phyloP scores from a whole-genome alignment of 1,284 basidiomycete genomes.

The Trichosporon asahii region DNA sequence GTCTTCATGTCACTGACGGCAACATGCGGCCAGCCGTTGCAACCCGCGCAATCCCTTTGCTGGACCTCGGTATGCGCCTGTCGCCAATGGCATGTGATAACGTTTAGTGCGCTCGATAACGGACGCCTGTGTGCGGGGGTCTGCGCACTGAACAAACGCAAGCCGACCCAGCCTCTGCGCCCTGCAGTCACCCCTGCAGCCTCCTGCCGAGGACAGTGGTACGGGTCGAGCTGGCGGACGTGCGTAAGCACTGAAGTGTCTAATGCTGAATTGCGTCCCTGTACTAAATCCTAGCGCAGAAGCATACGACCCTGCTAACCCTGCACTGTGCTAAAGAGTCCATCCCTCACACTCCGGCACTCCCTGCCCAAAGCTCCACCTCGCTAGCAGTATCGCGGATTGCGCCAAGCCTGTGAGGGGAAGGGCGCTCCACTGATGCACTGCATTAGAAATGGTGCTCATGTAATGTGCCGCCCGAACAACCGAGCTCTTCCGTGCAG shows the following conservation, averaged over 20 bases:
- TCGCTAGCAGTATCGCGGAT: neutral
- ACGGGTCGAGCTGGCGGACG: neutral
- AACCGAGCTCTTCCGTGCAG: no score
- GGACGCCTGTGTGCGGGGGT: neutral
- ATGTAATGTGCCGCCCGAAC: neutral
- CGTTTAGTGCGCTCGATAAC: neutral
- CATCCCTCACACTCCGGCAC: neutral
- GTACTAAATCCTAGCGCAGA: neutral
- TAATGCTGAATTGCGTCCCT: neutral
- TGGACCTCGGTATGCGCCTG: neutral
- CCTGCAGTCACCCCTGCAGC: neutral
- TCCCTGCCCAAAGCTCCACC: neutral
- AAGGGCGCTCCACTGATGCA: neutral
- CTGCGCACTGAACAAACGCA: neutral
- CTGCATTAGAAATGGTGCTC: neutral
- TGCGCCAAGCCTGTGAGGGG: neutral
- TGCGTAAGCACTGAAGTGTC: neutral
- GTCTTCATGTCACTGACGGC: neutral
- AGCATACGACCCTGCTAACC: neutral
- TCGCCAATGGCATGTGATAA: neutral
- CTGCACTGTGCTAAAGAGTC: neutral
- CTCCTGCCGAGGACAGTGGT: neutral
- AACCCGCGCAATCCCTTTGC: neutral
- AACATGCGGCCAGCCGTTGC: neutral
- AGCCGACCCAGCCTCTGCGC: neutral